Percentiles rank a stretch among this genome's conserved stretches.
Evolutionary conservation across 495 filamentous ascomycete species (phyloP).

Genomic region (Aspergillus cavernicola): DNA sequence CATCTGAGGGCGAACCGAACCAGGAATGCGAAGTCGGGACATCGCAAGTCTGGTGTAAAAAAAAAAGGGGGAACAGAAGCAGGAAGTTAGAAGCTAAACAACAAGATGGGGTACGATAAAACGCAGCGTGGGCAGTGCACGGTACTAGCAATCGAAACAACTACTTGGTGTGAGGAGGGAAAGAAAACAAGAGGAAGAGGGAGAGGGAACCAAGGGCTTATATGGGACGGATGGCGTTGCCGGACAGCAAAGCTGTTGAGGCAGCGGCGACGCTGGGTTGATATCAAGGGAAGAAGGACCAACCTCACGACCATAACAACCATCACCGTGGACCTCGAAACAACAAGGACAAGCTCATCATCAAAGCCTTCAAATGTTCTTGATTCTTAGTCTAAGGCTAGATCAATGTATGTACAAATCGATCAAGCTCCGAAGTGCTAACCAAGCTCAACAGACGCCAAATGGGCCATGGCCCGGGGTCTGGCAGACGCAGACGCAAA

Average conservation of each 20-base stretch:
- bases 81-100: not conserved
- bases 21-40: slow-evolving; percentile 15
- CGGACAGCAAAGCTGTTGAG: no score
- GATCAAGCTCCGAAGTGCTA: no score
- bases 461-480: no score
- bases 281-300: not conserved
- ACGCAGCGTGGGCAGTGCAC: slow-evolving; percentile 15
- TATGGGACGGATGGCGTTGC: not conserved
- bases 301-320: no score
- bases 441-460: no score
- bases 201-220: not conserved
- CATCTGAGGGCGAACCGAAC: not conserved
- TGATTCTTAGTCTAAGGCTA: no score
- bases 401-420: no score
- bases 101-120: slow-evolving; percentile 7
- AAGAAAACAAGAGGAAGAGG: slow-evolving; percentile 9
- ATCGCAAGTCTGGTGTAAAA: slow-evolving; percentile 12
- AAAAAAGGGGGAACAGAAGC: not conserved
- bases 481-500: no score
- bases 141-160: slow-evolving; percentile 21
- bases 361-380: no score
- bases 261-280: not conserved
- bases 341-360: no score
- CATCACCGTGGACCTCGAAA: no score
- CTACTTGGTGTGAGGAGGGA: slow-evolving; percentile 14